Percentiles rank a stretch among this genome's conserved stretches.
These are phyloP conservation scores for Aspergillus japonicus DNA, from an alignment of 2,329 filamentous ascomycete genomes.

Conservation along the genomic window DNA sequence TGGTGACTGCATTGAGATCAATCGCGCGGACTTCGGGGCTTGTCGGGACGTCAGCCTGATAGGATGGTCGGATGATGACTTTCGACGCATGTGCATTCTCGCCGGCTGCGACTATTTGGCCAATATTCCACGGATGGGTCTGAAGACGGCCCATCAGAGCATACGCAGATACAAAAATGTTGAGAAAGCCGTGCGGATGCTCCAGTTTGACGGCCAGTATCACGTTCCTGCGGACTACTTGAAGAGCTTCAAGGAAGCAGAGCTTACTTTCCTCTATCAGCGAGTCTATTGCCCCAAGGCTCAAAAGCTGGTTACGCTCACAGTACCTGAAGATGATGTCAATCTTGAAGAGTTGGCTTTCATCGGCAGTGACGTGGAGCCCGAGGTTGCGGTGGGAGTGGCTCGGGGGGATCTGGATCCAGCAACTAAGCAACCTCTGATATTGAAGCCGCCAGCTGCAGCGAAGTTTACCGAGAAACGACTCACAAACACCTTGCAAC, in stretches of 20 bases:
- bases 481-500: constrained; percentile 35
- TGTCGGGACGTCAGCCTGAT: constrained; percentile 85
- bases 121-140: constrained; percentile 77
- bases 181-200: constrained; percentile 75
- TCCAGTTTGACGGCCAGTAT: constrained; percentile 87
- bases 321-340: constrained; percentile 61
- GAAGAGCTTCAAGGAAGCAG: constrained; percentile 77
- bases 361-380: constrained; percentile 72
- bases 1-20: constrained; percentile 89
- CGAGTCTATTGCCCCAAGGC: constrained; percentile 83
- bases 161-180: constrained; percentile 86
- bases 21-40: constrained; percentile 81
- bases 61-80: constrained; percentile 89
- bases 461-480: constrained; percentile 28
- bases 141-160: constrained; percentile 91
- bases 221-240: constrained; percentile 78
- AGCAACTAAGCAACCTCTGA: constrained; percentile 72
- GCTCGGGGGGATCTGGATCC: constrained; percentile 83
- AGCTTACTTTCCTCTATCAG: constrained; percentile 90
- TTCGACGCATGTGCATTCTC: constrained; percentile 91
- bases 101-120: constrained; percentile 96
- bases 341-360: constrained; percentile 72
- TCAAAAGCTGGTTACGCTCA: constrained; percentile 72
- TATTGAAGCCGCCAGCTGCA: constrained; percentile 34
- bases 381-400: constrained; percentile 68